These are phyloP conservation scores for Silene latifolia DNA, from an alignment of 148 eudicot species.

Conservation along the genomic window DNA sequence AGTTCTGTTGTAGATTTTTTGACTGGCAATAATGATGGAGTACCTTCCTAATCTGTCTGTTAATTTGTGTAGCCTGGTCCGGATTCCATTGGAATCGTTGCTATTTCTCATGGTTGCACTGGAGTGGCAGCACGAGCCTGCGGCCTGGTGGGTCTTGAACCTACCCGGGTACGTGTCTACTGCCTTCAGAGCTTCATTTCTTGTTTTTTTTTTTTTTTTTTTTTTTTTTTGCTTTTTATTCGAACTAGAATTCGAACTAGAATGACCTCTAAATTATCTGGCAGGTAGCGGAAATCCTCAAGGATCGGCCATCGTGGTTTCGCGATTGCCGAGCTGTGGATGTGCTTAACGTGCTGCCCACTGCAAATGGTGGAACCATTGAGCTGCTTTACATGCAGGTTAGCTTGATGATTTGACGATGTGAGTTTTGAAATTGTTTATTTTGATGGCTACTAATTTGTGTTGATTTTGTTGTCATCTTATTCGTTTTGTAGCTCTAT, in stretches of 20 bases:
- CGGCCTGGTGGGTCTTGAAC: conserved; percentile 97
- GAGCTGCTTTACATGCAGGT: conserved; percentile 99
- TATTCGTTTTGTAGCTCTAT: conserved; percentile 56
- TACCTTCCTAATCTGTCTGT: background rate
- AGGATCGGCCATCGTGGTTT: conserved; percentile 97
- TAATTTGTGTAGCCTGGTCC: conserved; percentile 88
- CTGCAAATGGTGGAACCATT: conserved; percentile 98
- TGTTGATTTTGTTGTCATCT: background rate
- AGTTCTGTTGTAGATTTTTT: background rate
- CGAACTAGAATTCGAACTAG: conserved; percentile 6
- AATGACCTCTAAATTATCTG: conserved; percentile 1
- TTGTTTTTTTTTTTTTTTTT: background rate
- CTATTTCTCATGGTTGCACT: conserved; percentile 99
- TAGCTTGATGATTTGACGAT: background rate
- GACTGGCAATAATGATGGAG: background rate
- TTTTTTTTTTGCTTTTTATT: background rate
- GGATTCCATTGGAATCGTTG: conserved; percentile 99
- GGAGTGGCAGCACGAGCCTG: conserved; percentile 99
- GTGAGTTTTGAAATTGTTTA: background rate
- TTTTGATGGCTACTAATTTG: background rate
- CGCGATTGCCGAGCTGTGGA: conserved; percentile 99
- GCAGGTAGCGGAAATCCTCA: conserved; percentile 98
- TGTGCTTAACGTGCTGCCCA: conserved; percentile 92
- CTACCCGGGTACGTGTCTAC: conserved; percentile 72
- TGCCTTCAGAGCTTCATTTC: background rate